These are phyloP conservation scores for Talaromyces sp. DNA, from an alignment of 2,329 filamentous ascomycete genomes.

Conservation along the genomic window DNA sequence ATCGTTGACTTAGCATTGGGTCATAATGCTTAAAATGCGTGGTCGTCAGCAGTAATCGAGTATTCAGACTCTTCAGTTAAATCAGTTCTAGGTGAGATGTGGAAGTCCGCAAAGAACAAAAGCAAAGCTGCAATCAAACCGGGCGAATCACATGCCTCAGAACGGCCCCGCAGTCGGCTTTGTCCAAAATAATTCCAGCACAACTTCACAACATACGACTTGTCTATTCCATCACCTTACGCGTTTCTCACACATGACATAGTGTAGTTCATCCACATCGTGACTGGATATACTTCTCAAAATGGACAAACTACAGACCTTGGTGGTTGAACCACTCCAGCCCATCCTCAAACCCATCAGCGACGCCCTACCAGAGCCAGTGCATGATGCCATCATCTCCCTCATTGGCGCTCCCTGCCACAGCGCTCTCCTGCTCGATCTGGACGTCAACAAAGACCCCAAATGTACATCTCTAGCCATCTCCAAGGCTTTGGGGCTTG, in stretches of 20 bases:
- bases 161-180: neutral
- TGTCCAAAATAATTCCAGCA: neutral
- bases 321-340: constrained; percentile 45
- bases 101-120: constrained; percentile 13
- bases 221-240: neutral
- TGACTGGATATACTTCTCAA: neutral
- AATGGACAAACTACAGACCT: constrained; percentile 45
- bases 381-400: constrained; percentile 71
- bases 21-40: neutral
- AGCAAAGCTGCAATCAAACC: constrained; percentile 1
- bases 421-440: constrained; percentile 76
- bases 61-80: neutral
- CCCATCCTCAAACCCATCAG: constrained; percentile 65
- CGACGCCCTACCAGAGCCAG: constrained; percentile 68
- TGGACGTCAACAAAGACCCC: constrained; percentile 70
- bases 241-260: neutral
- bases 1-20: constrained; percentile 7
- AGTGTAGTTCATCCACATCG: neutral
- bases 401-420: constrained; percentile 85
- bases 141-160: constrained; percentile 3
- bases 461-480: constrained; percentile 85
- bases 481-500: constrained; percentile 89
- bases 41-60: neutral
- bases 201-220: neutral
- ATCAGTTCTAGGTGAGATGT: neutral